Conservation (phyloP, 1,284 basidiomycete species). For the Omphalotus olearius region DNA sequence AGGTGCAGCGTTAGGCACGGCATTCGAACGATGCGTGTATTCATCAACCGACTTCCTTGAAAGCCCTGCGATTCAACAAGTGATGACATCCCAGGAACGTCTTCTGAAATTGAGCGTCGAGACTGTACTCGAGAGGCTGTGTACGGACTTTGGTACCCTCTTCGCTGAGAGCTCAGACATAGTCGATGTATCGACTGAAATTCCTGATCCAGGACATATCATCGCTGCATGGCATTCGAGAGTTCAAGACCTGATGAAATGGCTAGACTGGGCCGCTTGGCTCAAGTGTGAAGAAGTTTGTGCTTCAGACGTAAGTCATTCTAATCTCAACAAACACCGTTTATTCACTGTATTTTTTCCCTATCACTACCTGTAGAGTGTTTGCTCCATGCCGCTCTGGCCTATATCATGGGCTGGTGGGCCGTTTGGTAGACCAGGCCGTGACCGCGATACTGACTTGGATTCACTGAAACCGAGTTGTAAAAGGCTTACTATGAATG, state of each 20-base stretch:
- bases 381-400: conserved; percentile 20
- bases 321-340: not conserved
- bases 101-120: conserved; percentile 16
- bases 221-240: conserved; percentile 13
- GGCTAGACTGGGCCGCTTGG: conserved; percentile 20
- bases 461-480: conserved; percentile 1
- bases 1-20: conserved; percentile 6
- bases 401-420: conserved; percentile 19
- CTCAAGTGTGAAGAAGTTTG: conserved; percentile 19
- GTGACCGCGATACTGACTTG: not conserved
- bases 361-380: conserved; percentile 10
- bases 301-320: conserved; percentile 16
- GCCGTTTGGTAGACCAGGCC: conserved; percentile 1
- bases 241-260: conserved; percentile 14
- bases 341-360: not conserved
- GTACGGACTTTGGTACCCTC: conserved; percentile 18
- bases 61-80: not conserved
- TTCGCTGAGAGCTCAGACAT: conserved; percentile 18
- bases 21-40: conserved; percentile 16
- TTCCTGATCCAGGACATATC: not conserved
- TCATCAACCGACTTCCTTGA: conserved; percentile 17
- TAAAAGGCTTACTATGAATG: not conserved
- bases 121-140: conserved; percentile 16
- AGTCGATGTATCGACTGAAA: not conserved
- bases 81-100: conserved; percentile 18